Conservation (phyloP, 805 yeast species). For the Pichia ethanolica region DNA sequence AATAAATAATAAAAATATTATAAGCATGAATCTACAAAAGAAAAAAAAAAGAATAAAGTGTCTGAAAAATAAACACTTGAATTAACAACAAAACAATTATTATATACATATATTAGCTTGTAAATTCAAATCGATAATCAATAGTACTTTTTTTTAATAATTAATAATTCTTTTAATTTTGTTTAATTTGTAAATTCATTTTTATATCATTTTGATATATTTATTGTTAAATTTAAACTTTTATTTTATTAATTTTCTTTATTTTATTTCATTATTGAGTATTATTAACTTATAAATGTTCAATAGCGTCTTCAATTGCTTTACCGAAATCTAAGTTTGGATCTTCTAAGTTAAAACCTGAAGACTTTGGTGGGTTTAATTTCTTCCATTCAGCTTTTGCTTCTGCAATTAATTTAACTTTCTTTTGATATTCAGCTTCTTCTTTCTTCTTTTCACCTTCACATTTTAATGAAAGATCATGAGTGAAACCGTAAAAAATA, state of each 20-base stretch:
- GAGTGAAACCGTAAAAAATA: constrained; percentile 79
- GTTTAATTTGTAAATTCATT: no score
- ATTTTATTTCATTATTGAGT: background rate
- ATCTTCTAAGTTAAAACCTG: constrained; percentile 68
- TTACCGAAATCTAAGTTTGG: constrained; percentile 82
- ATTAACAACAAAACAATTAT: no score
- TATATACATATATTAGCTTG: no score
- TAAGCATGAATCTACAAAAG: no score
- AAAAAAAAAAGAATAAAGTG: no score
- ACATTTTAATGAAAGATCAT: constrained; percentile 61
- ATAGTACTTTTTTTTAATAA: no score
- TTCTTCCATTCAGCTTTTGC: constrained; percentile 87
- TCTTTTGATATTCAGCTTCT: constrained; percentile 49
- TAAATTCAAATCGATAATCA: no score
- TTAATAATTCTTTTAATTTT: no score
- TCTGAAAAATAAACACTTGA: no score
- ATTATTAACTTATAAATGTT: constrained; percentile 16
- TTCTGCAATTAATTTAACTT: constrained; percentile 70
- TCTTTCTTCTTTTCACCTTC: constrained; percentile 54
- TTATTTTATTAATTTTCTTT: constrained; percentile 1
- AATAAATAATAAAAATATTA: no score
- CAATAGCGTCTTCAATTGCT: constrained; percentile 59
- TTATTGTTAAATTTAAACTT: background rate
- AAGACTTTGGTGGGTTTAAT: constrained; percentile 39
- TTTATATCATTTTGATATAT: no score